phyloP scores from a whole-genome alignment of 768 basidiomycete genomes.

The Pleurotus tuber-regium region DNA sequence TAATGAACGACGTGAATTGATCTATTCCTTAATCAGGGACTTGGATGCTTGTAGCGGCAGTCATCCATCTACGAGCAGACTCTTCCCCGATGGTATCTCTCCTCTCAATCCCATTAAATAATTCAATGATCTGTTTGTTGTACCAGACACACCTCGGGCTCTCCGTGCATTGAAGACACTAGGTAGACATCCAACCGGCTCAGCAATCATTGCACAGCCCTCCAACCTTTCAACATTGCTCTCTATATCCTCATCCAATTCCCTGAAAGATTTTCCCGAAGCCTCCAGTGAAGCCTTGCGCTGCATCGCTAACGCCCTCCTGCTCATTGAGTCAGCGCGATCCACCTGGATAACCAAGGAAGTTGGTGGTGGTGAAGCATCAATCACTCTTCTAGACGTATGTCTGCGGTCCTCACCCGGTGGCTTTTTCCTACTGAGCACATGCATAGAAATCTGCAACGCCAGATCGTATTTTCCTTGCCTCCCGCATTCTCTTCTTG shows the following conservation, averaged over 20 bases:
- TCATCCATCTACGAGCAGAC: conserved; percentile 2
- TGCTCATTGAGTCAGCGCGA: conserved; percentile 65
- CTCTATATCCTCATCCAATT: conserved; percentile 33
- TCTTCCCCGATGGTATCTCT: conserved; percentile 1
- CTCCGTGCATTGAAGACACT: conserved; percentile 73
- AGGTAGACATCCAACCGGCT: conserved; percentile 68
- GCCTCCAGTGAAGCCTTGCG: conserved; percentile 69
- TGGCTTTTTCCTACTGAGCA: conserved; percentile 9
- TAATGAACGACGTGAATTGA: conserved; percentile 5
- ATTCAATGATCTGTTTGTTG: conserved; percentile 6
- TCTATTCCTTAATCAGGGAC: conserved; percentile 9
- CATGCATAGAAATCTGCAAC: conserved; percentile 52
- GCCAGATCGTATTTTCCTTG: conserved; percentile 68
- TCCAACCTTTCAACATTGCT: conserved; percentile 59
- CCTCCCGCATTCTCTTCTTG: conserved; percentile 76
- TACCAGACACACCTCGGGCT: conserved; percentile 65
- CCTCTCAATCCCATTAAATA: conserved; percentile 4
- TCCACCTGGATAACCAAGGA: conserved; percentile 51
- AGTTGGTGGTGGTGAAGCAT: conserved; percentile 62
- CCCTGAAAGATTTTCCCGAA: conserved; percentile 56
- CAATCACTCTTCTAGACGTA: conserved; percentile 60
- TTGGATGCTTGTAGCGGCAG: conserved; percentile 3
- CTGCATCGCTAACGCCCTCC: conserved; percentile 76
- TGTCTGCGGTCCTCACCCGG: conserved; percentile 13
- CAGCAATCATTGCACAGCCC: conserved; percentile 52